Evolutionary conservation across 139 green algal genomes (phyloP).

Genomic region (Chlamydomonas eustigma): DNA sequence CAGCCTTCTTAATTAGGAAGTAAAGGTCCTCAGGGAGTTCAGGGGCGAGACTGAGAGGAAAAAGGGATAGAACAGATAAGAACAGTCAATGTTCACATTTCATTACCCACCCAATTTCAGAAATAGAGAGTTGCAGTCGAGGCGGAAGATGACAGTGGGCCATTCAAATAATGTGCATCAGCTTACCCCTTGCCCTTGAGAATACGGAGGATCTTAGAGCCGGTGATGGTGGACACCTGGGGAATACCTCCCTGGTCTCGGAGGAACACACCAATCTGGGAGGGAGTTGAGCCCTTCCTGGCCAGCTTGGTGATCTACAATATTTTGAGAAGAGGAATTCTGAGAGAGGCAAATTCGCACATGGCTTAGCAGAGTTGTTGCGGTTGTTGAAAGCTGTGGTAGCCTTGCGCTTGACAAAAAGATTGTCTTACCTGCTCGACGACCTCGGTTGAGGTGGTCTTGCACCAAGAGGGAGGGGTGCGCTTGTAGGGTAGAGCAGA

Average conservation of each 20-base stretch:
- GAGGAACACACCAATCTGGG: conserved; percentile 95
- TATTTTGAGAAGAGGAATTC: neutral
- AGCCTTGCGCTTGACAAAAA: neutral
- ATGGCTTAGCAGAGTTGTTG: neutral
- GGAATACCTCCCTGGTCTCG: conserved; percentile 93
- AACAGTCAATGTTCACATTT: neutral
- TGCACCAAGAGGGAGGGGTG: conserved; percentile 68
- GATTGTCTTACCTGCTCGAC: neutral
- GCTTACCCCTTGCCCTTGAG: conserved; percentile 8
- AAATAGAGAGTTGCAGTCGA: too few relatives aligned
- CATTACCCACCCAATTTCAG: neutral
- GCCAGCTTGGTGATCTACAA: conserved; percentile 94
- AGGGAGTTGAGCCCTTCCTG: conserved; percentile 97
- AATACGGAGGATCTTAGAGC: conserved; percentile 63
- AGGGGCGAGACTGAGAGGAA: conserved; percentile 72
- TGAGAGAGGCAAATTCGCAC: neutral
- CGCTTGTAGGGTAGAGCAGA: conserved; percentile 96
- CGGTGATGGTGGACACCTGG: conserved; percentile 78
- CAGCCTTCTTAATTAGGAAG: conserved; percentile 98
- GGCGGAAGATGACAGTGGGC: too few relatives aligned
- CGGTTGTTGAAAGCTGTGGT: neutral
- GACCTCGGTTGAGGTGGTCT: conserved; percentile 47
- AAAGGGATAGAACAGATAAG: neutral
- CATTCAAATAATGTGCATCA: too few relatives aligned
- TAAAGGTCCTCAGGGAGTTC: conserved; percentile 99